phyloP scores from a whole-genome alignment of 2,329 filamentous ascomycete genomes.

The Fusarium domesticum region DNA sequence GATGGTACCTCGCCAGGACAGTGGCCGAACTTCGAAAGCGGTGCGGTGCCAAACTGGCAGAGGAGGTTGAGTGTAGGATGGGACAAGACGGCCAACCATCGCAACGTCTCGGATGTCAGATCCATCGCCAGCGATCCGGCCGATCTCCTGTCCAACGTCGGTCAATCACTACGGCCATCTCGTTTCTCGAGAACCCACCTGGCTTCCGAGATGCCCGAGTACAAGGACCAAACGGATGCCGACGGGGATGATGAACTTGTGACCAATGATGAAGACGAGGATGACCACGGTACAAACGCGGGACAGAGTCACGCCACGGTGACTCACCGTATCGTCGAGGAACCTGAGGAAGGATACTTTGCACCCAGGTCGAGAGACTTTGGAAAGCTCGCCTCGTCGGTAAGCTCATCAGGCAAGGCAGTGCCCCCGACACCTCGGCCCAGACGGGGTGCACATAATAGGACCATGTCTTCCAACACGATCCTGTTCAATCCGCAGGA shows the following conservation, averaged over 20 bases:
- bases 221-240: conserved; percentile 69
- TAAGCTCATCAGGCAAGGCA: conserved; percentile 30
- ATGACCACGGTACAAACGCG: conserved; percentile 49
- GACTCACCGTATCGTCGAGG: conserved; percentile 31
- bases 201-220: conserved; percentile 34
- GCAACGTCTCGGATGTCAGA: conserved; percentile 53
- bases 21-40: conserved; percentile 49
- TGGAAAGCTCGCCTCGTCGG: conserved; percentile 36
- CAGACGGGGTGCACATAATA: conserved; percentile 55
- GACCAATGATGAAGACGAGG: conserved; percentile 72
- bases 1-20: conserved; percentile 45
- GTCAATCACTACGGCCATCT: conserved; percentile 30
- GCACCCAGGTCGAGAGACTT: conserved; percentile 47
- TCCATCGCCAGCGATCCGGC: conserved; percentile 63
- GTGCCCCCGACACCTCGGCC: conserved; percentile 34
- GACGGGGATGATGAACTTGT: conserved; percentile 90
- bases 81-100: conserved; percentile 46
- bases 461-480: conserved; percentile 77
- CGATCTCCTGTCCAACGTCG: conserved; percentile 56
- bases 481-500: conserved; percentile 76
- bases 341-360: conserved; percentile 53
- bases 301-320: conserved; percentile 32
- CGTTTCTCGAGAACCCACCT: conserved; percentile 40
- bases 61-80: conserved; percentile 52
- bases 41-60: conserved; percentile 45